Evolutionary conservation across 208 protist genomes (phyloP).

Genomic region (Tritrichomonas musculus): DNA sequence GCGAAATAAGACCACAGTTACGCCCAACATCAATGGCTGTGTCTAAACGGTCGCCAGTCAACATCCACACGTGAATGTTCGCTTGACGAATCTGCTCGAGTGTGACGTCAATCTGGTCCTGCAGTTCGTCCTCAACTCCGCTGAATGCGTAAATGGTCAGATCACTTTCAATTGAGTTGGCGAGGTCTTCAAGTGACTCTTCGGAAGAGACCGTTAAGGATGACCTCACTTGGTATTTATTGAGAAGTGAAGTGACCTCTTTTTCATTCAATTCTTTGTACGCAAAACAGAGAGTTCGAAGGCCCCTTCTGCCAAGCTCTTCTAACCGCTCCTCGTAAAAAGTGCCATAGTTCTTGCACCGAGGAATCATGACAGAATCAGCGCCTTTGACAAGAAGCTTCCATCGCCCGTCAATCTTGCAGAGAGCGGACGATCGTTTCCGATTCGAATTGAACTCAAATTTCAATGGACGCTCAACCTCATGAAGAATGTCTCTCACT

Average conservation of each 20-base stretch:
- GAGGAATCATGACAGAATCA: slow-evolving; percentile 30
- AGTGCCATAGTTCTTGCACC: slow-evolving; percentile 56
- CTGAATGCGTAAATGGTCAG: slow-evolving; percentile 40
- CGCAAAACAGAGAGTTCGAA: slow-evolving; percentile 80
- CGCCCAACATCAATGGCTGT: slow-evolving; percentile 75
- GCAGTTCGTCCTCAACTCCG: slow-evolving; percentile 68
- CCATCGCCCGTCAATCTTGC: slow-evolving; percentile 66
- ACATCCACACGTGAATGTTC: slow-evolving; percentile 83
- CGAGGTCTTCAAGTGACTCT: slow-evolving; percentile 64
- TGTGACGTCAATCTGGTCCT: slow-evolving; percentile 71
- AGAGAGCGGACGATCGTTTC: not conserved
- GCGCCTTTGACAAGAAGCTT: slow-evolving; percentile 36
- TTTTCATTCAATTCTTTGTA: slow-evolving; percentile 62
- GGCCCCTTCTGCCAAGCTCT: slow-evolving; percentile 81
- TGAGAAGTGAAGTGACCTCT: slow-evolving; percentile 65
- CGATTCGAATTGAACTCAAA: slow-evolving; percentile 51
- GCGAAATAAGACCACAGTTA: not conserved
- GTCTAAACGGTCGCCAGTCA: slow-evolving; percentile 95
- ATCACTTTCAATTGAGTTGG: slow-evolving; percentile 42
- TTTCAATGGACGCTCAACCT: slow-evolving; percentile 66
- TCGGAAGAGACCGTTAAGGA: not conserved
- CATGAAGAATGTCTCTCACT: not conserved
- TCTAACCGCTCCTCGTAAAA: slow-evolving; percentile 83
- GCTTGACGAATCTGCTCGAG: slow-evolving; percentile 57
- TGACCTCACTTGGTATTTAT: not conserved